Conservation (phyloP, 1,139 yeast species). For the Zhuliangozyma parablackwelliae region DNA sequence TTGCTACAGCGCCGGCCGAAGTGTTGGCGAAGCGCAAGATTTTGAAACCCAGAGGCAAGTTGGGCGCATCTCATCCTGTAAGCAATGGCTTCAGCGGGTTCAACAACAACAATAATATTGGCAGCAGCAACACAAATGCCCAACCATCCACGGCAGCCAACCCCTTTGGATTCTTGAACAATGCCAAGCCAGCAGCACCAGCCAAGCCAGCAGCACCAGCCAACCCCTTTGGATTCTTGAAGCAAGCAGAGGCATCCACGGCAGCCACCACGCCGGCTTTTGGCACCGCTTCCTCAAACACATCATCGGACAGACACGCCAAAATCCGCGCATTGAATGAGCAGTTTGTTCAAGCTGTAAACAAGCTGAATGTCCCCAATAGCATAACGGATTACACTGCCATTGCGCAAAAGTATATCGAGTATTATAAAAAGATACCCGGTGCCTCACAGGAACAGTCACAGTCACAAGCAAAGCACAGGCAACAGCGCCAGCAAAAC, state of each 20-base stretch:
- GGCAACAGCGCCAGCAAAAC: neutral
- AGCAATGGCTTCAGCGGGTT: neutral
- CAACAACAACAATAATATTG: neutral
- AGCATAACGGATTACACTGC: constrained; percentile 57
- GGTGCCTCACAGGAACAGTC: neutral
- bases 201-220: neutral
- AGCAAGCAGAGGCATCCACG: neutral
- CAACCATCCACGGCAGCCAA: constrained; percentile 1
- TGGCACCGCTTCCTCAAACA: neutral
- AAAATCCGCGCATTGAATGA: constrained; percentile 67
- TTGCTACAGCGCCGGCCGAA: constrained; percentile 51
- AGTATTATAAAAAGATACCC: constrained; percentile 46
- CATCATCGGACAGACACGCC: constrained; percentile 20
- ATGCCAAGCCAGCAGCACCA: neutral
- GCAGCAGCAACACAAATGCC: neutral
- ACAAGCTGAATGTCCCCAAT: constrained; percentile 36
- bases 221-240: constrained; percentile 1
- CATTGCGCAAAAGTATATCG: constrained; percentile 56
- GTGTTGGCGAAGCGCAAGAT: constrained; percentile 67
- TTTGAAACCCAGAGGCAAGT: constrained; percentile 49
- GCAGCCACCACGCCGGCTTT: neutral
- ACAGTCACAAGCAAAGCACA: neutral
- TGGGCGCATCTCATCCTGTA: constrained; percentile 1
- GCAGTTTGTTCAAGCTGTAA: constrained; percentile 52
- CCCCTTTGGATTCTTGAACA: constrained; percentile 2